Percentiles rank a stretch among this genome's conserved stretches.
phyloP scores from a whole-genome alignment of 2,329 filamentous ascomycete species.

The Botryotinia convoluta region DNA sequence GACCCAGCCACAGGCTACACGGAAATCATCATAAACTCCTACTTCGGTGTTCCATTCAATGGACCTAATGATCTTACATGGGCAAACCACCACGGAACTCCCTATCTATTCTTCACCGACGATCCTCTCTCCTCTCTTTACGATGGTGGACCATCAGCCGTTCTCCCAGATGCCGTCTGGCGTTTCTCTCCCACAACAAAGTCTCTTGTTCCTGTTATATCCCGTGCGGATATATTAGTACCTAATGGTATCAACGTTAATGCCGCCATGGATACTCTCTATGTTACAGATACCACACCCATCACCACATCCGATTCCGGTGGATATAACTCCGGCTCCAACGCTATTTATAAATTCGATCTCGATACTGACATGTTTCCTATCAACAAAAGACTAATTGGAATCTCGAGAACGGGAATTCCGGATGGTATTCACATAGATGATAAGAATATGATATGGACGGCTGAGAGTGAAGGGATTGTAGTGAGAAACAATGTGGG shows the following conservation, averaged over 20 bases:
- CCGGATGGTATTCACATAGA: constrained; percentile 16
- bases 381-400: constrained; percentile 1
- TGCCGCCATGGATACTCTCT: background rate
- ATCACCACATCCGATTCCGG: background rate
- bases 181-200: constrained; percentile 3
- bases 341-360: constrained; percentile 13
- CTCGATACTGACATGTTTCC: background rate
- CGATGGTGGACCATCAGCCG: background rate
- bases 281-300: constrained; percentile 2
- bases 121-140: background rate
- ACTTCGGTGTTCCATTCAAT: background rate
- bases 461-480: constrained; percentile 10
- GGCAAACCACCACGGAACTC: background rate
- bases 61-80: constrained; percentile 6
- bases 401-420: background rate
- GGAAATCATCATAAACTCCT: constrained; percentile 2
- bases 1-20: background rate
- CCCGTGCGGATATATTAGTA: background rate
- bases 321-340: background rate
- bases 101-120: constrained; percentile 3
- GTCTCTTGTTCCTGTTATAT: constrained; percentile 6
- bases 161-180: constrained; percentile 12
- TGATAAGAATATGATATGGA: constrained; percentile 11
- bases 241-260: constrained; percentile 5
- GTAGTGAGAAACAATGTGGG: background rate